Percentiles rank a stretch among this genome's conserved stretches.
These are phyloP conservation scores for Celoporthe dispersa DNA, from an alignment of 2,329 filamentous ascomycete species.

Conservation along the genomic window DNA sequence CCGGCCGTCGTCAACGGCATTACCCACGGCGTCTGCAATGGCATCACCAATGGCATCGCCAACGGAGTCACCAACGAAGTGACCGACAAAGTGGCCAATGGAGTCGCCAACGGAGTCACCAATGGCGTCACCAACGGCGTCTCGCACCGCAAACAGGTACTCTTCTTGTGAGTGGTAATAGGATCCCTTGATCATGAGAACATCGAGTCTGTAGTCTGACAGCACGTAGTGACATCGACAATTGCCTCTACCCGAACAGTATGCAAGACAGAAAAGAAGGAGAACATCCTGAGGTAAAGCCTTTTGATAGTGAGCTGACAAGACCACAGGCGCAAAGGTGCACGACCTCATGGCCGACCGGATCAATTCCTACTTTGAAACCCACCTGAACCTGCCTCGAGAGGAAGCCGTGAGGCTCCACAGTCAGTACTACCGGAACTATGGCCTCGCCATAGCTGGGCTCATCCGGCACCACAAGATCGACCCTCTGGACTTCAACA, in stretches of 20 bases:
- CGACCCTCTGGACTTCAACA: constrained; percentile 91
- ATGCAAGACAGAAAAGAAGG: constrained; percentile 36
- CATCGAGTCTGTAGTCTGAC: constrained; percentile 30
- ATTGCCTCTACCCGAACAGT: constrained; percentile 93
- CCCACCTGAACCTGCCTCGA: constrained; percentile 73
- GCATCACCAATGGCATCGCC: constrained; percentile 11
- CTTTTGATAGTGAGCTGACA: constrained; percentile 28
- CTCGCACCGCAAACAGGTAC: constrained; percentile 39
- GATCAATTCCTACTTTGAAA: constrained; percentile 68
- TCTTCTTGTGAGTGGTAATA: constrained; percentile 50
- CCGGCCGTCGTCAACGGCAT: constrained; percentile 2
- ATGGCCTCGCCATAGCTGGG: constrained; percentile 96
- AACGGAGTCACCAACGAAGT: neutral
- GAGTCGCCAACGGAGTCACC: neutral
- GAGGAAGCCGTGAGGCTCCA: constrained; percentile 85
- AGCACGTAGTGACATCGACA: constrained; percentile 89
- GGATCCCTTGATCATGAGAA: neutral
- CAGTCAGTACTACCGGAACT: constrained; percentile 90
- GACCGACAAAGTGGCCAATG: neutral
- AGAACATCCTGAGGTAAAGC: neutral
- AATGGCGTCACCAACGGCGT: constrained; percentile 8
- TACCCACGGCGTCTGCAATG: constrained; percentile 6
- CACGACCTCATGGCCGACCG: constrained; percentile 86
- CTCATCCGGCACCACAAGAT: constrained; percentile 94
- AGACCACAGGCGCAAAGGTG: constrained; percentile 68